Evolutionary conservation across 495 filamentous ascomycete species (phyloP), one percentile per base, ranked within the genome.

Genomic region (Penicillium riverlandense): DNA sequence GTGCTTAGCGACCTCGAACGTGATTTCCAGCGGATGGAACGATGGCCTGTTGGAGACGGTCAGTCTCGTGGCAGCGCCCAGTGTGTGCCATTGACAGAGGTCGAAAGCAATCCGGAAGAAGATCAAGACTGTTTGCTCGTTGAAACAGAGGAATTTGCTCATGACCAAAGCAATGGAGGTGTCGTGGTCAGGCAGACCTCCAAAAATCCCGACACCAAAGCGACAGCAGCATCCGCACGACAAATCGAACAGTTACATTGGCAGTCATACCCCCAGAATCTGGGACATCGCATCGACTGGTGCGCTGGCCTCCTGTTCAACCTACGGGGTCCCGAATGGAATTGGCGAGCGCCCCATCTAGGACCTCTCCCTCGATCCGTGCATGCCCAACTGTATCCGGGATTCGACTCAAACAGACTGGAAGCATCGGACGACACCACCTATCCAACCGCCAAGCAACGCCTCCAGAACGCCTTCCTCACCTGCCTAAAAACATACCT

Each of bases 321-420:
- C 48, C 81, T 89, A 54, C 71, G 86, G 27, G 83, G 86, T 1
- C 75, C 81, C 8, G 85, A 86, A 51, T 96, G 88, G 88, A 87
- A 83, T 53, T 86, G 80, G 74, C 74, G 80, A 11, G 75, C 79
- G 39, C 59, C 77, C 8, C 71, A 70, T 15, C 57, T 86, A 4
- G 80, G 79, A 7, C 72, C 77, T 8, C 69, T 84, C 27, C 83
- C 84, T 37, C 52, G 54, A 41, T 54, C 58, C 33, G 64, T 83
- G 30, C 57, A 69, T 48, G 38, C 60, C 36, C 61, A 72, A 45
- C 63, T 77, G 15, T 45, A 50, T 48, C 33, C 47, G 42, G 40
- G 54, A 37, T 47, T 48, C 37, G 28, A 15, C 13, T 13, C 41
- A 13, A 36, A 35, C 8, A 44, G 36, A 11, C 13, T 55, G 7